Percentiles rank a stretch among this genome's conserved stretches.
phyloP scores from a whole-genome alignment of 805 yeast genomes.

The Monosporozyma yasuniensis region DNA sequence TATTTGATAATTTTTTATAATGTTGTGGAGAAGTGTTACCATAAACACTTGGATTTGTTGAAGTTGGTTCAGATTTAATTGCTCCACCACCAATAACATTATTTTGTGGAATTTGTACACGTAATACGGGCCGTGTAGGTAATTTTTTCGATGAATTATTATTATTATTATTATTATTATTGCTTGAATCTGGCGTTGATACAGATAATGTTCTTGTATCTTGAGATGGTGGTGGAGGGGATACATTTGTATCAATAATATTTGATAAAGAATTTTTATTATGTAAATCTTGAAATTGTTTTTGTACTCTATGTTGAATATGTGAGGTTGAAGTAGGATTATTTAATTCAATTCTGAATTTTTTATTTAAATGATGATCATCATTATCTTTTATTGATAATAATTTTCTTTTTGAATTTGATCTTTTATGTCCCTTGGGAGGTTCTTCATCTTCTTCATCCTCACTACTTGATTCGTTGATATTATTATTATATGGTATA shows the following conservation, averaged over 20 bases:
- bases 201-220: no score
- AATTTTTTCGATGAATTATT: background rate
- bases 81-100: slow-evolving; percentile 21
- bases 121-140: slow-evolving; percentile 42
- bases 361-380: slow-evolving; percentile 1
- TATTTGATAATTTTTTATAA: slow-evolving; percentile 23
- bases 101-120: slow-evolving; percentile 58
- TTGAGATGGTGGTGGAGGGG: background rate
- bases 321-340: background rate
- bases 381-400: background rate
- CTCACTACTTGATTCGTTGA: background rate
- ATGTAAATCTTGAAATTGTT: slow-evolving; percentile 21
- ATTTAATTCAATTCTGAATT: background rate
- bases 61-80: slow-evolving; percentile 28
- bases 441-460: background rate
- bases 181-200: background rate
- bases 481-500: background rate
- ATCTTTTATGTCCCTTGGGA: background rate
- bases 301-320: slow-evolving; percentile 22
- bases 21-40: slow-evolving; percentile 6
- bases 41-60: slow-evolving; percentile 26
- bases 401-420: background rate
- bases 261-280: slow-evolving; percentile 4
- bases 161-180: no score
- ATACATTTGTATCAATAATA: slow-evolving; percentile 2